Percentiles rank a stretch among this genome's conserved stretches.
phyloP scores from a whole-genome alignment of 148 eudicot genomes.

The Linanthus parryae region DNA sequence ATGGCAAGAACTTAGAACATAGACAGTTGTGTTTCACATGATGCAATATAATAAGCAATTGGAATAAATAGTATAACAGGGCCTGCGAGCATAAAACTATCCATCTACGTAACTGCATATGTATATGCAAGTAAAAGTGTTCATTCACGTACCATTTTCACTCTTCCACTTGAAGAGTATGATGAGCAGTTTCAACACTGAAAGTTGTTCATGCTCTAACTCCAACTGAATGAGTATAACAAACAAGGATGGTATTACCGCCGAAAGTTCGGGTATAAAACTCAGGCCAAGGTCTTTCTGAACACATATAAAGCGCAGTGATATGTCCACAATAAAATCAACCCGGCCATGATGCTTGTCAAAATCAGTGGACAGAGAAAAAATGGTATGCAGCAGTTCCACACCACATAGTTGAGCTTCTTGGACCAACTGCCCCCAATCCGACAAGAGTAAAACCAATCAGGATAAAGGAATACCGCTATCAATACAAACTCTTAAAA shows the following conservation, averaged over 20 bases:
- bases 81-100: too few species aligned
- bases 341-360: constrained; percentile 31
- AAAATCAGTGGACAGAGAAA: constrained; percentile 34
- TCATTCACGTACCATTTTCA: constrained; percentile 65
- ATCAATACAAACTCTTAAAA: constrained; percentile 6
- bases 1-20: too few species aligned
- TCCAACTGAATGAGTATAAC: constrained; percentile 46
- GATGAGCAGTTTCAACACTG: constrained; percentile 43
- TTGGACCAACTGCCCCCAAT: constrained; percentile 45
- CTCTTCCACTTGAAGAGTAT: constrained; percentile 62
- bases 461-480: neutral
- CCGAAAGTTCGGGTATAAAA: constrained; percentile 44
- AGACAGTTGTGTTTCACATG: too few species aligned
- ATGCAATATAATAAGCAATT: too few species aligned
- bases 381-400: constrained; percentile 50
- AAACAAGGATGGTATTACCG: constrained; percentile 48
- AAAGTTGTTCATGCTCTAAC: constrained; percentile 72
- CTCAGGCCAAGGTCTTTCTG: constrained; percentile 76
- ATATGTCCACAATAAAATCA: constrained; percentile 47
- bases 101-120: too few species aligned
- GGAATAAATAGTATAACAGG: too few species aligned
- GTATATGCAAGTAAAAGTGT: too few species aligned
- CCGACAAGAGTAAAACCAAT: constrained; percentile 9
- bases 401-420: constrained; percentile 67
- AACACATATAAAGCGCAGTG: constrained; percentile 43